Evolutionary conservation across 495 filamentous ascomycete species (phyloP), one percentile per base, ranked within the genome.

Genomic region (Hyaloscypha hepaticicola): DNA sequence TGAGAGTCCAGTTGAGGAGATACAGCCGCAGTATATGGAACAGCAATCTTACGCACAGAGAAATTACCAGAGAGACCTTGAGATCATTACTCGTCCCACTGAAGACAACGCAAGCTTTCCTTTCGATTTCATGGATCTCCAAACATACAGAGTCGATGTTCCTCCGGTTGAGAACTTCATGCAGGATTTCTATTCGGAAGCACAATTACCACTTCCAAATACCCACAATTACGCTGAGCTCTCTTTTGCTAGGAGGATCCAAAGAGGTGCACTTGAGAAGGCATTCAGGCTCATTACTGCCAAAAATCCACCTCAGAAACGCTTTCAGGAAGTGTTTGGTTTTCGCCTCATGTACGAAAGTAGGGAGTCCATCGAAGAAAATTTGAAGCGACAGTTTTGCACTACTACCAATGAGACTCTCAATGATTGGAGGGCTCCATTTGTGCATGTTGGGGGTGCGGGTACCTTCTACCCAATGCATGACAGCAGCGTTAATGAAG

Each of bases 241-340:
- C 16, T 83, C 83, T n/a, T 90, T 96, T 65, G 85, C 86, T 21
- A 84, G 90, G 0, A 80, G 86, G 14, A 78, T 95, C 26, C 89
- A 91, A 24, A 82, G 92, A 11, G 82, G 81, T 58, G 79, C 85
- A 7, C 68, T 88, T 16, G 91, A 96, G 74, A 75, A 79, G 48
- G 88, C 81, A 6, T 82, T 85, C 61, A 73, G 76, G 48, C 80
- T 93, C n/a, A 75, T 93, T 31, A 75, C 78, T 24, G 78, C 85
- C 61, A 75, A 86, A 6, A 72, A 77, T 55, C 75, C 84, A 1
- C 78, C 85, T 0, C 79, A 81, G 11, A 69, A 74, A 3, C 75
- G 73, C 0, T 74, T 90, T 56, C 73, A 80, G 27, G 77, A 81
- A 51, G 78, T 88, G 25, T 94, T 93, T 71, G 85, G 83, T 53